phyloP scores from a whole-genome alignment of 78 protist genomes.

The Ministeria vibrans region DNA sequence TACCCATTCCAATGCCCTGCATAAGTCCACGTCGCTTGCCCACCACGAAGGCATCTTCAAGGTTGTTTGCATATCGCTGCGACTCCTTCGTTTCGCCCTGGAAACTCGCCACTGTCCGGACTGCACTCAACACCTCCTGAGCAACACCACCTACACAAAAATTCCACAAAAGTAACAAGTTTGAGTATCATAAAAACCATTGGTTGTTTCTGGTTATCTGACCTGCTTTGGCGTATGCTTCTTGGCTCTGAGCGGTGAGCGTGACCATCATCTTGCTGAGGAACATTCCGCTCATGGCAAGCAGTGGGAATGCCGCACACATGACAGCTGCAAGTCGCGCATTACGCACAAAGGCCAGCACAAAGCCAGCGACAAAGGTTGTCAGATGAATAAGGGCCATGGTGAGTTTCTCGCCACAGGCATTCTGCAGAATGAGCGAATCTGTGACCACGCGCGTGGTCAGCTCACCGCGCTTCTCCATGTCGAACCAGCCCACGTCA shows the following conservation, averaged over 20 bases:
- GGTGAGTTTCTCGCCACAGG: background rate
- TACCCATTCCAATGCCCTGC: conserved; percentile 19
- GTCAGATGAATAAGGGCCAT: background rate
- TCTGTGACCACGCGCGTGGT: background rate
- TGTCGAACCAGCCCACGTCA: conserved; percentile 23
- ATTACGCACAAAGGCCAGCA: background rate
- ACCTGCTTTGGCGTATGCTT: background rate
- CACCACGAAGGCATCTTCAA: background rate
- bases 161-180: too few species aligned
- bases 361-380: conserved; percentile 5
- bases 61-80: background rate
- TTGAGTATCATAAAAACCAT: too few species aligned
- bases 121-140: conserved; percentile 9
- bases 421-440: background rate
- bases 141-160: conserved; percentile 19
- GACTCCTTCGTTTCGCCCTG: background rate
- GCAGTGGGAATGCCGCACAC: background rate
- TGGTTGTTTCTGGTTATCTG: too few species aligned
- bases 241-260: background rate
- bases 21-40: conserved; percentile 5
- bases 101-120: conserved; percentile 23
- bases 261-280: background rate
- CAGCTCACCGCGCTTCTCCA: background rate
- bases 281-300: background rate
- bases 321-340: conserved; percentile 1